phyloP scores from a whole-genome alignment of 1,139 yeast species.

The Geotrichum fermentans region DNA sequence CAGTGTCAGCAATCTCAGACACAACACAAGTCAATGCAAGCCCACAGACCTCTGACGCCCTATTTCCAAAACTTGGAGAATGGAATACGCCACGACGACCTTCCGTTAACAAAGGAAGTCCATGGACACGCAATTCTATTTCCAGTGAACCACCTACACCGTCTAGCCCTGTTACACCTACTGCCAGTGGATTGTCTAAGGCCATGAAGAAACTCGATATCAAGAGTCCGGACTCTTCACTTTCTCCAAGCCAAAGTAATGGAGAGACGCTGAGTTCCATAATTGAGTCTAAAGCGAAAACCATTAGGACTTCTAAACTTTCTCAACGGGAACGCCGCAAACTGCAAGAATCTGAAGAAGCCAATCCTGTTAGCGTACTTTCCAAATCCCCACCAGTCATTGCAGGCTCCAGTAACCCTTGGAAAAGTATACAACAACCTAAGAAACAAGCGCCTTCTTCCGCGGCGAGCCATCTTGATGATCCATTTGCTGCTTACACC shows the following conservation, averaged over 20 bases:
- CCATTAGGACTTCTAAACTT: slow-evolving; percentile 28
- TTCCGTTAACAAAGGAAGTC: neutral
- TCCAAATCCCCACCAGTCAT: neutral
- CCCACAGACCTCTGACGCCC: neutral
- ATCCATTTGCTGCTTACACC: slow-evolving; percentile 11
- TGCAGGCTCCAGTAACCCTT: slow-evolving; percentile 15
- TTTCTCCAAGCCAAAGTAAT: neutral
- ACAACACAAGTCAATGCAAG: neutral
- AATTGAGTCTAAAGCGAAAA: slow-evolving; percentile 8
- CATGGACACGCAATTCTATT: neutral
- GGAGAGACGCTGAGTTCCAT: slow-evolving; percentile 14
- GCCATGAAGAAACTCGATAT: neutral
- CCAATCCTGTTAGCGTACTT: slow-evolving; percentile 16
- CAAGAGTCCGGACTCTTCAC: neutral
- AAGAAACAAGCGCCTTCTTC: neutral
- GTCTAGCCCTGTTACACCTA: neutral
- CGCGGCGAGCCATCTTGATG: neutral
- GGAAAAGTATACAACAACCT: slow-evolving; percentile 25
- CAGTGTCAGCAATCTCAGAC: neutral
- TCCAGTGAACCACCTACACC: neutral
- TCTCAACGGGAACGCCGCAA: slow-evolving; percentile 54
- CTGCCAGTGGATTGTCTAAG: neutral
- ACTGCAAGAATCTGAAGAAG: slow-evolving; percentile 23
- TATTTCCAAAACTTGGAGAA: slow-evolving; percentile 8
- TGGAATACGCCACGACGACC: slow-evolving; percentile 4